Evolutionary conservation across 2,329 filamentous ascomycete species (phyloP), one percentile per base, ranked within the genome.

Genomic region (Aspergillus sp.): DNA sequence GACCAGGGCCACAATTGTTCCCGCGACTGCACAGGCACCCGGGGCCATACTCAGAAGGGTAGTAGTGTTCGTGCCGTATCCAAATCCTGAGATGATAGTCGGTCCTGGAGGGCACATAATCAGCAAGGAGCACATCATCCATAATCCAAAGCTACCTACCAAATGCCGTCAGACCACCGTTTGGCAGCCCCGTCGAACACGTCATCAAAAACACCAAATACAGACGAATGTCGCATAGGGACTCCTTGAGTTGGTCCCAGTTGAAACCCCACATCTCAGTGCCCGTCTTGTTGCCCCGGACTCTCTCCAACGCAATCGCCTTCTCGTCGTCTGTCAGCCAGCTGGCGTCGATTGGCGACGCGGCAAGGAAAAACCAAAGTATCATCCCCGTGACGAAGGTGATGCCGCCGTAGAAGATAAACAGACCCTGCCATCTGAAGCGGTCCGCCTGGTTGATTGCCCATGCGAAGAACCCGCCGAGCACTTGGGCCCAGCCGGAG

Each of bases 21-120:
- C 70, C 1, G 67, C 64, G 3, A 65, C 67, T 47, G 67, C 72
- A 19, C 40, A 41, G 11, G 40, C 51, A 10, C 46, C 46, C 2
- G 51, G 19, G 8, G 40, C 51, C 42, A 53, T 53, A 16, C 36
- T 49, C n/a, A 53, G 44, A 2, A 53, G 46, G 3, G 17, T 38
- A 5, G 41, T 13, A 2, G 45, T 14, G 14, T 45, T 7, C 11
- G 19, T 26, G n/a, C 22, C 16, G 47, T 30, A 19, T 42, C 51
- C 46, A 19, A 53, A 53, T 10, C 41, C 41, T 4, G 17, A 9
- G 16, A 53, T 17, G 46, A 53, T 53, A 4, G 38, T 45, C 11
- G 51, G 51, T 13, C 51, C 51, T 19, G 9, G 3, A 30, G 9
- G 9, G 26, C 8, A 8, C 10, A 30, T 30, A 8, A 30, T 30